Conservation (phyloP, 1,284 basidiomycete genomes). For the Rhodotorula sp. region DNA sequence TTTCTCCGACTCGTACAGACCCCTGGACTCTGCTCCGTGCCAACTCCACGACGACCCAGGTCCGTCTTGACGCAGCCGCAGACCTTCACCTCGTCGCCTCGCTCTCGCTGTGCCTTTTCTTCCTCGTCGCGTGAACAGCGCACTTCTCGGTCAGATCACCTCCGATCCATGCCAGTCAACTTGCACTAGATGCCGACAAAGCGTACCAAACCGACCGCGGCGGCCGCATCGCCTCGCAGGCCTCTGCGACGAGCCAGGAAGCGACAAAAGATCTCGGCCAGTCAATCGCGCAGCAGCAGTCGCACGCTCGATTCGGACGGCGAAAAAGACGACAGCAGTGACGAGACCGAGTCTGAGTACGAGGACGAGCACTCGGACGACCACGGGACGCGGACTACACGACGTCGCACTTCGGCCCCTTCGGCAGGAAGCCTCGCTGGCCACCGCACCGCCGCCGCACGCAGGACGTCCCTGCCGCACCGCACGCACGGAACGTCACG, state of each 20-base stretch:
- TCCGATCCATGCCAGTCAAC: constrained; percentile 7
- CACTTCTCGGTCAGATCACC: background rate
- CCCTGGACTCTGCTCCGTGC: too few species aligned
- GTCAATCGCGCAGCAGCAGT: background rate
- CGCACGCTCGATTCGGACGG: constrained; percentile 13
- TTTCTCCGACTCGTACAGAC: too few species aligned
- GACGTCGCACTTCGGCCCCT: constrained; percentile 2
- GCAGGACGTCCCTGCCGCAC: constrained; percentile 2
- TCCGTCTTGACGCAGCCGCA: background rate
- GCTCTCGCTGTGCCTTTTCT: background rate
- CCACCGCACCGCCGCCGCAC: background rate
- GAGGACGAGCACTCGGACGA: constrained; percentile 8
- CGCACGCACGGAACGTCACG: background rate
- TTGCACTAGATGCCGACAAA: constrained; percentile 15
- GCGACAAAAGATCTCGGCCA: constrained; percentile 11
- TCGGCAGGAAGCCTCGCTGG: background rate
- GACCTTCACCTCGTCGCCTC: background rate
- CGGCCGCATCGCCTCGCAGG: constrained; percentile 4
- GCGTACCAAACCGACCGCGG: constrained; percentile 7
- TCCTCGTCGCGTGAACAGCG: background rate
- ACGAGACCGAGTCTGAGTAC: constrained; percentile 16
- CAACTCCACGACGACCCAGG: background rate
- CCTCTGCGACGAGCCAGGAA: constrained; percentile 1
- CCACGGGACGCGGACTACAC: too few species aligned
- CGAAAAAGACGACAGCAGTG: background rate